Evolutionary conservation across 2,329 filamentous ascomycete genomes (phyloP), one percentile per base, ranked within the genome.

Genomic region (Diaporthe sp.): DNA sequence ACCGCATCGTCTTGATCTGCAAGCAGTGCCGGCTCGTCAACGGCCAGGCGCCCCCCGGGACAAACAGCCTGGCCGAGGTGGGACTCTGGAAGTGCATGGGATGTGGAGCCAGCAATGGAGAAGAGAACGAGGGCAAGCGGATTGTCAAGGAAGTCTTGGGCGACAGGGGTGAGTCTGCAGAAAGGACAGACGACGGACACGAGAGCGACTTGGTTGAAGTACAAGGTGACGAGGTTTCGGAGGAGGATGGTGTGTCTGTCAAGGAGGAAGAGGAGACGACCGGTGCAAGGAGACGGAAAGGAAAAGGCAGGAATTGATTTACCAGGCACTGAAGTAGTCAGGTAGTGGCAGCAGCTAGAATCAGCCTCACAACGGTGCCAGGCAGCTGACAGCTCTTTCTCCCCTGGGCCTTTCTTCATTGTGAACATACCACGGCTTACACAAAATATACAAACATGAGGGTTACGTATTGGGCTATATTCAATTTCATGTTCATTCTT

Each of bases 11-110:
- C 10, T 87, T 99, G 77, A 95, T 99, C 72, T 99, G 97, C 84
- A 84, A 87, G 42, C 87, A 89, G 52, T 99, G 97, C 82, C 89
- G 95, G 40, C 89, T 98, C 1, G 96, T 99, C 64, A 99, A 99
- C 81, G 97, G 97, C 0, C 97, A 98, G 82, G 97, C 97, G 4
- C 96, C 97, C 2, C 96, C 97, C 0, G 97, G 97, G 1, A 92
- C 94, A 0, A 93, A 91, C 78, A 90, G 88, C 0, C 85, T 96
- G 1, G 91, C 94, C 52, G 96, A 98, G 69, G 80, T 99, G 1
- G 97, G 96, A 2, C 88, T 88, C 76, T 99, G 97, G 97, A 92
- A 92, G 75, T 99, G 97, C 83, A 93, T 94, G 82, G 91, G 91
- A n/a, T 99, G 97, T 80, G 92, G 93, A 13, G 87, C 91, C 2